Percentiles rank a stretch among this genome's conserved stretches.
Evolutionary conservation across 495 filamentous ascomycete species (phyloP).

Genomic region (Hypoxylon fragiforme): DNA sequence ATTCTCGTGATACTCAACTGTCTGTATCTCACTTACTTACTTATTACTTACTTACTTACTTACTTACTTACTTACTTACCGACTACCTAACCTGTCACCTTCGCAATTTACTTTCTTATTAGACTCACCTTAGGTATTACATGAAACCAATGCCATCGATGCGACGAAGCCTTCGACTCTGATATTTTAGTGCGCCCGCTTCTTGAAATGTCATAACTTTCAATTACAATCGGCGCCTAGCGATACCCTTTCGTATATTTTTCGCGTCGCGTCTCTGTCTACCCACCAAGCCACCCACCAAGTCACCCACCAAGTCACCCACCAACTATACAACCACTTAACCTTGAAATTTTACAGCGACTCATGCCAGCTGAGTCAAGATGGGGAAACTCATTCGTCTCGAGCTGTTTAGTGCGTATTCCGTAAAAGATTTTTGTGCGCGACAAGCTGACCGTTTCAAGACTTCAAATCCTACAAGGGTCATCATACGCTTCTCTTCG

Average conservation of each 20-base stretch:
- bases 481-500: slow-evolving; percentile 89
- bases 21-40: too few relatives aligned
- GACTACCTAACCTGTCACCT: too few relatives aligned
- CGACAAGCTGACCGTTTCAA: slow-evolving; percentile 45
- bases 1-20: too few relatives aligned
- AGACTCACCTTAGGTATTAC: neutral
- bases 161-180: slow-evolving; percentile 1
- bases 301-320: neutral
- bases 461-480: slow-evolving; percentile 99
- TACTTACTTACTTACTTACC: too few relatives aligned
- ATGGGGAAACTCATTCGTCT: slow-evolving; percentile 90
- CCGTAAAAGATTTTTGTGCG: slow-evolving; percentile 4
- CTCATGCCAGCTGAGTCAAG: slow-evolving; percentile 23
- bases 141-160: neutral
- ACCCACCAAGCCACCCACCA: neutral
- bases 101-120: neutral
- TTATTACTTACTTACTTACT: neutral
- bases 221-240: slow-evolving; percentile 9
- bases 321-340: slow-evolving; percentile 1
- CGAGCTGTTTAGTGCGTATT: slow-evolving; percentile 83
- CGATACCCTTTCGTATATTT: slow-evolving; percentile 26
- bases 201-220: slow-evolving; percentile 30
- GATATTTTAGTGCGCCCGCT: neutral
- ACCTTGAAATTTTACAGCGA: neutral
- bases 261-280: slow-evolving; percentile 31